phyloP scores from a whole-genome alignment of 1,284 basidiomycete species.

The Entoloma clypeatum region DNA sequence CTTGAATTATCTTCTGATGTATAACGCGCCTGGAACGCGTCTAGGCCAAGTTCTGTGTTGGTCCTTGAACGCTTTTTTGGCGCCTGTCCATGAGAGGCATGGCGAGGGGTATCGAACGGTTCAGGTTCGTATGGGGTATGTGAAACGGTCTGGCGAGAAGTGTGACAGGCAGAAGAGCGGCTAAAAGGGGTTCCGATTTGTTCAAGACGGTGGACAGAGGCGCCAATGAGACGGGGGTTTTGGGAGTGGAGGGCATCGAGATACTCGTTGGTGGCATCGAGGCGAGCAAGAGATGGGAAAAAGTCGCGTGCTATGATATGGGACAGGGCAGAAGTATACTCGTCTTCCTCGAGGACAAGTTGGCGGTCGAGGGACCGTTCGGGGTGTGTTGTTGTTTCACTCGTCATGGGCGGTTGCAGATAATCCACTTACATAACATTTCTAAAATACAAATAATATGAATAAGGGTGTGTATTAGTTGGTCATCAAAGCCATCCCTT shows the following conservation, averaged over 20 bases:
- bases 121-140: constrained; percentile 63
- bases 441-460: background rate
- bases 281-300: constrained; percentile 87
- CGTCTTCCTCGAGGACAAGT: constrained; percentile 87
- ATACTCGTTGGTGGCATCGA: constrained; percentile 84
- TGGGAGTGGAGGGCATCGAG: constrained; percentile 72
- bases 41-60: constrained; percentile 63
- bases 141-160: constrained; percentile 50
- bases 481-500: no score
- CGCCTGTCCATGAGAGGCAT: constrained; percentile 38
- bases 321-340: constrained; percentile 90
- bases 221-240: constrained; percentile 69
- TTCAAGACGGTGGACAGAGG: constrained; percentile 71
- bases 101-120: constrained; percentile 65
- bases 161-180: constrained; percentile 30
- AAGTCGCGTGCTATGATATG: constrained; percentile 96
- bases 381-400: constrained; percentile 16
- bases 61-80: constrained; percentile 54
- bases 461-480: background rate
- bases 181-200: constrained; percentile 55
- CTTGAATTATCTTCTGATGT: constrained; percentile 96
- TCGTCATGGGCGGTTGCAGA: constrained; percentile 4
- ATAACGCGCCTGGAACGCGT: constrained; percentile 84
- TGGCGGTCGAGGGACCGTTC: constrained; percentile 68
- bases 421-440: background rate